Base-by-base conservation (phyloP, 129 eudicot species). In the Flaveria trinervia region DNA sequence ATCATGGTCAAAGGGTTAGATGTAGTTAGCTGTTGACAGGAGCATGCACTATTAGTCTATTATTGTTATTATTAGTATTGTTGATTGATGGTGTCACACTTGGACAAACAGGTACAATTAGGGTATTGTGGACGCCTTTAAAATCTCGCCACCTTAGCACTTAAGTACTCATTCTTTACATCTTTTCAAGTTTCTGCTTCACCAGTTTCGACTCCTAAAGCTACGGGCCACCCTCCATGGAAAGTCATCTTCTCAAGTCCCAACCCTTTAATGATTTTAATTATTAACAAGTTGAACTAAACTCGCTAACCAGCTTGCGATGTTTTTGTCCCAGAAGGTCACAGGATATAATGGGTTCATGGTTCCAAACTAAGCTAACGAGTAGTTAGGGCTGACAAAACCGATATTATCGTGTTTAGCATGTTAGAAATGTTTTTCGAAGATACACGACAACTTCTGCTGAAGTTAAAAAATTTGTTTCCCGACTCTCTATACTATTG, bases 181-280 rank as follows among this genome's bases (percentile, higher is more conserved):
- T 25, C 50, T 45, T 69, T 69, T 69, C 57, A 69, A 1, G 36
- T 68, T 68, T 54, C 45, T 68, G 17, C 46, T 64, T n/a, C 43
- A 30, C 6, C 25, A 0, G 13, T 45, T 45, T 4, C 5, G 8
- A 3, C 18, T 20, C 17, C 26, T 44, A 45, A 68, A 22, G 20
- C 14, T 3, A 22, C 13, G 41, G 33, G 9, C 17, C 73, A 45
- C 20, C 55, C 16, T 10, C 20, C 3, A 4, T 39, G 71, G 13
- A 8, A 36, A 3, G 1, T 67, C 18, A 43, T 9, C n/a, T 9
- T 2, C 22, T 20, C 22, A 20, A 20, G 22, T 20, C n/a, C n/a
- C 52, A 14, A 13, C 2, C 54, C n/a, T 3, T 12, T 13, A 45
- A 45, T 45, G 50, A 11, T 36, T 36, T 36, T 36, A 36, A 36